Evolutionary conservation across 2,329 filamentous ascomycete genomes (phyloP), one percentile per base, ranked within the genome.

Genomic region (Emericellopsis cladophorae): DNA sequence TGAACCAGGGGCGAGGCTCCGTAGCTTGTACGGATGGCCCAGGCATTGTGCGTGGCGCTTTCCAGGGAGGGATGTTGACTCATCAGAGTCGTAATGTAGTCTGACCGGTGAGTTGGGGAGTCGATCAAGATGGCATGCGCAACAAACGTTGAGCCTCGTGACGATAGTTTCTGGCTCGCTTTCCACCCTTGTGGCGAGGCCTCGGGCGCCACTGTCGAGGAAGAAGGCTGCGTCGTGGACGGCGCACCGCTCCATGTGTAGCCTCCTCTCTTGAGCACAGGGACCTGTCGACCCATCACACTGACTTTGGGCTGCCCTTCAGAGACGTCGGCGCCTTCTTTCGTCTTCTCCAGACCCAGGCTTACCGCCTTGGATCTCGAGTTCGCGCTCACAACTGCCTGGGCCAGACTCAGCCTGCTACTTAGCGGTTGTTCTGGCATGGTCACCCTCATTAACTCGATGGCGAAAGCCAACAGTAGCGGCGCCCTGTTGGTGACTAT

Each of bases 351-450:
- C 16, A 94, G 65, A 0, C 87, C 87, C 24, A 94, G 61, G 46
- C 74, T 82, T 23, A 80, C 70, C 9, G 87, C 87, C 59, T 89
- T 89, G 31, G 75, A 77, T 47, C 79, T 74, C 45, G 83, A 87
- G 54, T 90, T 92, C 23, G 79, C 78, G 54, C 84, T 89, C 14
- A 93, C 84, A 1, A 92, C 79, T 1, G 84, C 86, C 58, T 94
- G 87, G 0, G 81, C 84, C 16, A 95, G 65, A 54, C 86, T 93
- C 16, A 94, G 64, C 37, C 85, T 71, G 54, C 85, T 90, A n/a
- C 84, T 92, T 4, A 81, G 68, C 4, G 87, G 87, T 55, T 95
- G 88, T 48, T 84, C 80, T 0, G 87, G 84, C 81, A 89, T 90
- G 0, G 85, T 93, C 54, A 82, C 79, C 36, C 83, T 80, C 37